These are phyloP conservation scores for Effrenium voratum DNA, from an alignment of 73 alveolate species.

Conservation along the genomic window DNA sequence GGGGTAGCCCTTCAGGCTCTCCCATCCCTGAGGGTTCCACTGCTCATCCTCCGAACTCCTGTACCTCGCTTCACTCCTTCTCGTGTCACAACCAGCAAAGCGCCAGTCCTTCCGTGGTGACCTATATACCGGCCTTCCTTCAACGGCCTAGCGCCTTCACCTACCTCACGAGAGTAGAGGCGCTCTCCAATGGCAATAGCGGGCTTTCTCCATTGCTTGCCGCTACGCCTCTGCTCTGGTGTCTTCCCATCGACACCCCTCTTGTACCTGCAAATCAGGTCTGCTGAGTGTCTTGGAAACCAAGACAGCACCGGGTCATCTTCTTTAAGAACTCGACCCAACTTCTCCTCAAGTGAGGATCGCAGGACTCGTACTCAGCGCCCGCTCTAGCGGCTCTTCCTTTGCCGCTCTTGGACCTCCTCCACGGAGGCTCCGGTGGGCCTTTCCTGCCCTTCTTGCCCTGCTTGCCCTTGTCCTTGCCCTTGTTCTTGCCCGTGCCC, in stretches of 20 bases:
- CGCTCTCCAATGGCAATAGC: conserved; percentile 7
- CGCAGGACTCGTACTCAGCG: too few relatives aligned
- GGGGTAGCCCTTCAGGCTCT: too few relatives aligned
- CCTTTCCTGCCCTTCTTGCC: too few relatives aligned
- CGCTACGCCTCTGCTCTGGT: not conserved
- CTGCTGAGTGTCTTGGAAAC: conserved; percentile 2
- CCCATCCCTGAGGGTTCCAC: too few relatives aligned
- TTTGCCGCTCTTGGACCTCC: too few relatives aligned
- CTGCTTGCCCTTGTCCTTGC: too few relatives aligned
- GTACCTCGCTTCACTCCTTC: not conserved
- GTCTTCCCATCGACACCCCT: conserved; percentile 2
- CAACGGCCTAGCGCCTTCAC: not conserved
- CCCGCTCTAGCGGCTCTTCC: too few relatives aligned
- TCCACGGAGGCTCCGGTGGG: too few relatives aligned
- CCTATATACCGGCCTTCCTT: conserved; percentile 12
- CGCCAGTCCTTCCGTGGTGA: not conserved
- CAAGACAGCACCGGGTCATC: conserved; percentile 1
- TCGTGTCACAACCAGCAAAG: not conserved
- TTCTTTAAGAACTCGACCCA: too few relatives aligned
- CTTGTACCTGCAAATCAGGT: not conserved
- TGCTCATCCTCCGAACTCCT: not conserved
- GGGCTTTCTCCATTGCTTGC: not conserved
- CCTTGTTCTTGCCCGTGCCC: too few relatives aligned
- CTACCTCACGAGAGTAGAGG: not conserved
- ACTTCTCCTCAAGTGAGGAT: too few relatives aligned